Evolutionary conservation across 2,329 filamentous ascomycete genomes (phyloP), one percentile per base, ranked within the genome.

Genomic region (Fusarium tuaranense): DNA sequence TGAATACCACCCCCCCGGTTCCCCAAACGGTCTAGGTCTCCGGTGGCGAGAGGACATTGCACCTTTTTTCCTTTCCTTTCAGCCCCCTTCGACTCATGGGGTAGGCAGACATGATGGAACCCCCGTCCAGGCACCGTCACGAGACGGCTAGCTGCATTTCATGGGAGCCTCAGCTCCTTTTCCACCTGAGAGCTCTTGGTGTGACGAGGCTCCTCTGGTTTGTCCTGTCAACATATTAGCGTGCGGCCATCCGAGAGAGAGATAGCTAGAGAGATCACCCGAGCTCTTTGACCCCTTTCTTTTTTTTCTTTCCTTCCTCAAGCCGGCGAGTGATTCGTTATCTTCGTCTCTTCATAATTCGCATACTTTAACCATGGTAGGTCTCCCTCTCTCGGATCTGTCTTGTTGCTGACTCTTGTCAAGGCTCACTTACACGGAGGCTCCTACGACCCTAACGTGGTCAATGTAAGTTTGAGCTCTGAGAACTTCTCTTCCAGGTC

Each of bases 381-480:
- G 69, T 46, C 63, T 36, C 55, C 27, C 41, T 44, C 46, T n/a
- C 20, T n/a, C 16, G 22, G n/a, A 13, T 18, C 51, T 38, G 25
- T 18, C 32, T 46, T 30, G 30, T 41, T 63, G 18, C 69, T 75
- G 16, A 64, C 20, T 48, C 16, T 36, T 7, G 18, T 2, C 36
- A 53, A 78, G 76, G 66, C 75, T 73, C 72, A 75, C 39, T 68
- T 71, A 65, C 76, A 78, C 75, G 76, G 76, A 68, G 76, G 76
- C 0, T 60, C 71, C 34, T 78, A 69, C 58, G 76, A 78, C 48
- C 76, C 76, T 38, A 78, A 76, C 67, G 63, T 71, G 44, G 68
- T 66, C 25, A 70, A 67, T 44, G 76, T 78, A 65, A 60, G 69
- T 32, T 12, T 7, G 3, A 13, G 12, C 39, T 18, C 2, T 9